phyloP scores from a whole-genome alignment of 2,329 filamentous ascomycete genomes.

The Gremmenia infestans region DNA sequence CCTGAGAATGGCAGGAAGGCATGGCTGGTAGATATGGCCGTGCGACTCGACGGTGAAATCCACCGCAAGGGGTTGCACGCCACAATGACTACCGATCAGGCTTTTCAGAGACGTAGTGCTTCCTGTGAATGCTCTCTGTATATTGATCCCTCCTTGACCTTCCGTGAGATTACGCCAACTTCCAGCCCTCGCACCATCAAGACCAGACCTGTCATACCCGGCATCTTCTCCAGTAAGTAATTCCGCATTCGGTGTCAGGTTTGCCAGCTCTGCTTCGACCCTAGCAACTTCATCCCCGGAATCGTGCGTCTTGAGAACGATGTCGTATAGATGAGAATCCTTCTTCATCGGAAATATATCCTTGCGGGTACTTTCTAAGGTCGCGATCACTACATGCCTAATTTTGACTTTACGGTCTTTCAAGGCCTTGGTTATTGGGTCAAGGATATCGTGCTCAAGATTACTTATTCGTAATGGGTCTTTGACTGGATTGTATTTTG shows the following conservation, averaged over 20 bases:
- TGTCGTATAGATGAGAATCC: slow-evolving; percentile 32
- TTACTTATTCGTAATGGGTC: background rate
- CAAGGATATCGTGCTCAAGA: background rate
- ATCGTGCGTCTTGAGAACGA: slow-evolving; percentile 29
- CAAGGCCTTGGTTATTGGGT: background rate
- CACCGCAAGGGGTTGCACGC: slow-evolving; percentile 35
- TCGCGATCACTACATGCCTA: slow-evolving; percentile 35
- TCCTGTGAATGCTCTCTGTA: slow-evolving; percentile 34
- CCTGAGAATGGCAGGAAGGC: slow-evolving; percentile 34
- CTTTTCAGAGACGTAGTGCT: slow-evolving; percentile 36
- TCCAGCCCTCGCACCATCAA: background rate
- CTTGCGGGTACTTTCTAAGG: slow-evolving; percentile 36
- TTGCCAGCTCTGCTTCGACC: slow-evolving; percentile 28
- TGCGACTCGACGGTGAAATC: slow-evolving; percentile 35
- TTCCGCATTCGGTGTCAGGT: slow-evolving; percentile 30
- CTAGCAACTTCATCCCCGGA: slow-evolving; percentile 14
- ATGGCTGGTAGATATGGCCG: slow-evolving; percentile 36
- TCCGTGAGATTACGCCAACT: slow-evolving; percentile 18
- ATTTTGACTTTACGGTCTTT: slow-evolving; percentile 27
- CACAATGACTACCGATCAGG: slow-evolving; percentile 35
- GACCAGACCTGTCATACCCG: slow-evolving; percentile 21
- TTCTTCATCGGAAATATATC: slow-evolving; percentile 36
- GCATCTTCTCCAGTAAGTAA: slow-evolving; percentile 34
- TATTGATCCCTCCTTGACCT: slow-evolving; percentile 32
- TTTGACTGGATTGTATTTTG: background rate